phyloP scores from a whole-genome alignment of 116 monocot genomes.

The Zostera marina region DNA sequence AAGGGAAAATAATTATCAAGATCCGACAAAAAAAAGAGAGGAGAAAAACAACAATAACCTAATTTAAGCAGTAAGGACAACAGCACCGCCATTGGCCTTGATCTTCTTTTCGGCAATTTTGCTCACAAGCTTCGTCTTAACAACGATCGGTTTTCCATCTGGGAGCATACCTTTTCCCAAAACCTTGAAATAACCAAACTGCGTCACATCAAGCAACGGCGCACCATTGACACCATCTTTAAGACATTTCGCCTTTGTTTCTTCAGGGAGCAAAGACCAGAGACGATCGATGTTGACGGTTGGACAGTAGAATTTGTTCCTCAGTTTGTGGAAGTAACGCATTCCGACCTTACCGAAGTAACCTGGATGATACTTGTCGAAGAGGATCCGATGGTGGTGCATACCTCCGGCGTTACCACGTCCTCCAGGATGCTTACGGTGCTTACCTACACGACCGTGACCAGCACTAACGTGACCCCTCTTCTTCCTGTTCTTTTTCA shows the following conservation, averaged over 20 bases:
- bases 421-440: constrained; percentile 21
- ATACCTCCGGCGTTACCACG: constrained; percentile 19
- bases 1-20: no score
- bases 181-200: constrained; percentile 33
- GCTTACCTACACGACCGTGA: constrained; percentile 20
- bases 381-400: constrained; percentile 19
- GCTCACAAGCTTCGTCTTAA: constrained; percentile 30
- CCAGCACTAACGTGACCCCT: constrained; percentile 19
- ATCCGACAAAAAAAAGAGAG: no score
- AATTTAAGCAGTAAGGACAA: constrained; percentile 15
- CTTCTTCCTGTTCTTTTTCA: constrained; percentile 29
- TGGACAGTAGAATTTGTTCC: constrained; percentile 30
- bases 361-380: constrained; percentile 22
- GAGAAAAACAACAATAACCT: no score
- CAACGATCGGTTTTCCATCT: constrained; percentile 11
- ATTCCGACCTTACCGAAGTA: constrained; percentile 23
- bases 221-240: constrained; percentile 4
- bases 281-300: constrained; percentile 25
- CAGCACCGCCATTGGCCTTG: constrained; percentile 11
- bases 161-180: constrained; percentile 25
- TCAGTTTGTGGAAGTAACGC: constrained; percentile 25
- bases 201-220: constrained; percentile 17
- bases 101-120: constrained; percentile 35
- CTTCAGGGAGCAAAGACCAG: constrained; percentile 22
- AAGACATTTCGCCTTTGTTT: constrained; percentile 9